phyloP scores from a whole-genome alignment of 805 yeast genomes.

The Lipomyces kockii region DNA sequence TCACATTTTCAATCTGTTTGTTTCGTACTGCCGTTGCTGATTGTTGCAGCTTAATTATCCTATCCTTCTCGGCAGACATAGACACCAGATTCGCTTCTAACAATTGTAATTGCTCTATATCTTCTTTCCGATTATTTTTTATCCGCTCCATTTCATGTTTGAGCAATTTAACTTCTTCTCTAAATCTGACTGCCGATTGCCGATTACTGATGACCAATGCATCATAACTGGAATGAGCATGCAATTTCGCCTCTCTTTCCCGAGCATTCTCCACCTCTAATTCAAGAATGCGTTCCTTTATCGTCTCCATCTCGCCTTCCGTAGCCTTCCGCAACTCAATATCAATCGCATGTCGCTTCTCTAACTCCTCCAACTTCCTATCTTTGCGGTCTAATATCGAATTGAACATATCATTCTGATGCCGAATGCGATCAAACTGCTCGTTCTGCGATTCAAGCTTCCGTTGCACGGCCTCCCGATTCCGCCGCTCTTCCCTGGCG shows the following conservation, averaged over 20 bases:
- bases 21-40: not conserved
- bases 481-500: slow-evolving; percentile 57
- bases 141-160: slow-evolving; percentile 19
- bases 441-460: slow-evolving; percentile 62
- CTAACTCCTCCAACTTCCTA: slow-evolving; percentile 68
- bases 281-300: slow-evolving; percentile 15
- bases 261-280: slow-evolving; percentile 21
- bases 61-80: slow-evolving; percentile 16
- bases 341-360: slow-evolving; percentile 50
- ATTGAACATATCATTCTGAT: slow-evolving; percentile 75
- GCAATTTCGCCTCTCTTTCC: slow-evolving; percentile 26
- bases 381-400: slow-evolving; percentile 72
- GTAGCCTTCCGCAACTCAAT: not conserved
- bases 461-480: slow-evolving; percentile 53
- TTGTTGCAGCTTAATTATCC: slow-evolving; percentile 13
- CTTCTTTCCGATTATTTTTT: slow-evolving; percentile 14
- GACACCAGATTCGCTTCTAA: slow-evolving; percentile 7
- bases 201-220: slow-evolving; percentile 18
- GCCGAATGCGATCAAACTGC: slow-evolving; percentile 57
- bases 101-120: slow-evolving; percentile 7
- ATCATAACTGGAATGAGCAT: slow-evolving; percentile 26
- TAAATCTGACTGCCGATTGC: slow-evolving; percentile 15
- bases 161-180: slow-evolving; percentile 19
- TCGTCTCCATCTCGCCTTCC: slow-evolving; percentile 7
- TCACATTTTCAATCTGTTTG: slow-evolving; percentile 15